Evolutionary conservation across 2,329 filamentous ascomycete species (phyloP), one percentile per base, ranked within the genome.

Genomic region (Knufia petricola): DNA sequence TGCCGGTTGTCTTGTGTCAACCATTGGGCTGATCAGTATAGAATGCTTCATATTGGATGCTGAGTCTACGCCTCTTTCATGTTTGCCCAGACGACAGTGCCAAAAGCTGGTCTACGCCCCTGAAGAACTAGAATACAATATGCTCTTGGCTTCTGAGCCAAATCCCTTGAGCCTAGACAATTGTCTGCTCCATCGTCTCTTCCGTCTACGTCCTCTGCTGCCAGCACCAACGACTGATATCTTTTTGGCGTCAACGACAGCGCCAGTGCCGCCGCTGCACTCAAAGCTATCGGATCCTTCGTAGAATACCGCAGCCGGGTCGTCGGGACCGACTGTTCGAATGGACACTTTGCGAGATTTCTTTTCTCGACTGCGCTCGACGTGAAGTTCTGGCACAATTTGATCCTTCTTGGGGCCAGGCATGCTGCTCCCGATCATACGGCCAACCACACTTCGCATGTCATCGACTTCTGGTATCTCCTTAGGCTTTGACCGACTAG

Each of bases 111-210:
- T 17, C 26, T 44, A 17, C 32, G 26, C 24, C 9, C 41, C 41
- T 31, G 32, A 26, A 13, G 44, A 47, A 17, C 32, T 39, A 9
- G n/a, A 12, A 37, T 47, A 28, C 31, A 38, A 30, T 9, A 47
- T 39, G 28, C 58, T 54, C 41, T 58, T 48, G 9, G 57, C 57
- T 38, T 60, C 57, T 12, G 52, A 52, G n/a, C 56, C 54, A 19
- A 58, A 45, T 7, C 50, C 55, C 39, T 52, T 57, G 46, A 58
- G 47, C 47, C 54, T 56, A n/a, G 56, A 55, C 28, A 59, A 49
- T 28, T 57, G 58, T 46, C 57, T 58, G 42, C 57, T 59, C 56
- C 58, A 58, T 8, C 32, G 32, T 38, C 57, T 48, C 49, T 57
- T 60, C 48, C 48, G 54, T 42, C 51, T 55, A 17, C 17, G 20